Conservation (phyloP, 768 basidiomycete species). For the Suillus cothurnatus region DNA sequence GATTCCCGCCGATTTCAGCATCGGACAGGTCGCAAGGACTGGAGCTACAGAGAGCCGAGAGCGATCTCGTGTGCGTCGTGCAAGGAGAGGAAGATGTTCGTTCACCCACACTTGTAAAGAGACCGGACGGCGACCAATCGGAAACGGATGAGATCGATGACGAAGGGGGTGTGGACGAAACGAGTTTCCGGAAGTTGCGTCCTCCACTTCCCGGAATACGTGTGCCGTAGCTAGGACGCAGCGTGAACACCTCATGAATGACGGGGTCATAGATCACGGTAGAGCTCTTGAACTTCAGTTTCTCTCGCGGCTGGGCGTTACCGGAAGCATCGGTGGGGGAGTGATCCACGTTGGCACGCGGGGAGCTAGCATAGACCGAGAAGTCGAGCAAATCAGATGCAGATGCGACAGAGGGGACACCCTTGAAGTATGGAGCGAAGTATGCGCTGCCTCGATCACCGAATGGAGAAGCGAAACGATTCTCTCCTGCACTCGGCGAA, state of each 20-base stretch:
- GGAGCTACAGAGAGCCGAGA: background rate
- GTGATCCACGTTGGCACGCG: background rate
- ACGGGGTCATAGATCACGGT: slow-evolving; percentile 10
- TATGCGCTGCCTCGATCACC: slow-evolving; percentile 5
- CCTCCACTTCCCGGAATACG: slow-evolving; percentile 14
- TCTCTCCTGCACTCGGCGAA: background rate
- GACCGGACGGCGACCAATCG: background rate
- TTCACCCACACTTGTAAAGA: background rate
- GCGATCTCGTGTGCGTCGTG: background rate
- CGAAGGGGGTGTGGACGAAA: background rate
- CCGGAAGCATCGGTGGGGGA: background rate
- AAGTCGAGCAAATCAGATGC: slow-evolving; percentile 10
- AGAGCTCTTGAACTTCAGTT: background rate
- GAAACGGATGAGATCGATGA: background rate
- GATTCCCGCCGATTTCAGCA: too few relatives aligned
- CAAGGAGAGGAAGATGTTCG: background rate
- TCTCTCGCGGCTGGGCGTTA: background rate
- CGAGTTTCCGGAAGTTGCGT: background rate
- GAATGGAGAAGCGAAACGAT: slow-evolving; percentile 2
- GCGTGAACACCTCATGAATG: slow-evolving; percentile 15
- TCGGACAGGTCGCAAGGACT: background rate
- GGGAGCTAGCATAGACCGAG: background rate
- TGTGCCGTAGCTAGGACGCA: slow-evolving; percentile 10
- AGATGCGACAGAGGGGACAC: slow-evolving; percentile 10
- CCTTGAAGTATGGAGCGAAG: slow-evolving; percentile 5